Percentiles rank a stretch among this genome's conserved stretches.
These are phyloP conservation scores for Porogramme epimiltina DNA, from an alignment of 1,284 basidiomycete genomes.

Conservation along the genomic window DNA sequence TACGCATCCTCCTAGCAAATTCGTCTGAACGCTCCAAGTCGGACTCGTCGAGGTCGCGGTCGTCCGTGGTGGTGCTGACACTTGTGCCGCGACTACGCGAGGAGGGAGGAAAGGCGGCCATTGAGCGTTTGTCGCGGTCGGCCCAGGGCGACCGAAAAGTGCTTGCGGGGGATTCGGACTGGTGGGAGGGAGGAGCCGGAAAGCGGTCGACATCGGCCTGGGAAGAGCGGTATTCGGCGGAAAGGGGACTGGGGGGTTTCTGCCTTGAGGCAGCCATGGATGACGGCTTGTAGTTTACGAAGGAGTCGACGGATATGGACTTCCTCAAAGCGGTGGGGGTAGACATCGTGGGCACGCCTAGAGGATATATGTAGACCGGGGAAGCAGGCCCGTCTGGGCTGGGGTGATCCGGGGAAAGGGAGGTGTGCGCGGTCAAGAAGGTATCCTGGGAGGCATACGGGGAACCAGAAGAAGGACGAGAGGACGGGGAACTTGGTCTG, in stretches of 20 bases:
- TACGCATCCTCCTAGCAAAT: conserved; percentile 27
- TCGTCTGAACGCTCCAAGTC: conserved; percentile 55
- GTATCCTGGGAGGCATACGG: conserved; percentile 37
- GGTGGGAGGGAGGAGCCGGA: conserved; percentile 8
- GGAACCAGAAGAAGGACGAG: conserved; percentile 24
- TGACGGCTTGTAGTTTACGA: conserved; percentile 50
- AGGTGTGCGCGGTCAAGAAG: conserved; percentile 34
- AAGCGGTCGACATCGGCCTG: conserved; percentile 15
- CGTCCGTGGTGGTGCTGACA: conserved; percentile 46
- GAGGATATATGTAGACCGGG: conserved; percentile 24
- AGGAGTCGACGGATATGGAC: conserved; percentile 76
- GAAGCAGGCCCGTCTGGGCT: conserved; percentile 24
- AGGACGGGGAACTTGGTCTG: conserved; percentile 25
- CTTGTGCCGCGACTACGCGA: conserved; percentile 56
- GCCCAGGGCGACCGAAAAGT: conserved; percentile 30
- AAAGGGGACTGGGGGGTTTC: conserved; percentile 30
- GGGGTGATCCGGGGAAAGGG: conserved; percentile 29
- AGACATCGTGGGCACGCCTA: conserved; percentile 23
- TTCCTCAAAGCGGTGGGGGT: conserved; percentile 55
- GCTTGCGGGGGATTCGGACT: conserved; percentile 7
- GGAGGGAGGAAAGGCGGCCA: conserved; percentile 28
- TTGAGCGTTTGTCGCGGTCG: conserved; percentile 34
- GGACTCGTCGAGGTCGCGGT: conserved; percentile 48
- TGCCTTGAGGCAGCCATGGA: conserved; percentile 38
- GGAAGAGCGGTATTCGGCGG: conserved; percentile 21